Evolutionary conservation across 2,329 filamentous ascomycete genomes (phyloP).

Genomic region (Trichoderma sp.): DNA sequence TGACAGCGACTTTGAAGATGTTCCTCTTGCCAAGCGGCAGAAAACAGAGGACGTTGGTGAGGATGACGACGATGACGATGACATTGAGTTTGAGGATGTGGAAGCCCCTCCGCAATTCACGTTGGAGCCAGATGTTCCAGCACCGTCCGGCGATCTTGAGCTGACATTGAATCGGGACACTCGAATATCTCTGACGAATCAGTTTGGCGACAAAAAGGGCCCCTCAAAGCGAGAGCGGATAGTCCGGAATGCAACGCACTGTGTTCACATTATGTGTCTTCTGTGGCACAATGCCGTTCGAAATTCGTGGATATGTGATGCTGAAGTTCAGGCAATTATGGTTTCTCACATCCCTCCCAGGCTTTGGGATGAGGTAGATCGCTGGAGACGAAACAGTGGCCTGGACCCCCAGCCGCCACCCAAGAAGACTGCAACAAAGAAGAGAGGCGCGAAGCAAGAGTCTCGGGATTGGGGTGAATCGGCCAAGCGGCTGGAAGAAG

Average conservation of each 20-base stretch:
- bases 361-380: conserved; percentile 69
- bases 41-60: conserved; percentile 33
- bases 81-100: conserved; percentile 60
- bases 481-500: conserved; percentile 67
- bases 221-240: conserved; percentile 80
- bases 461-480: conserved; percentile 66
- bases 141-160: conserved; percentile 65
- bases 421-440: conserved; percentile 27
- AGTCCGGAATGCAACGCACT: conserved; percentile 76
- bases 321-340: conserved; percentile 70
- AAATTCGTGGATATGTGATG: conserved; percentile 80
- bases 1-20: conserved; percentile 54
- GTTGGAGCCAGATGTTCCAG: conserved; percentile 43
- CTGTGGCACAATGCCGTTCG: conserved; percentile 86
- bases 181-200: conserved; percentile 58
- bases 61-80: conserved; percentile 33
- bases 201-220: conserved; percentile 70
- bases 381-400: conserved; percentile 68
- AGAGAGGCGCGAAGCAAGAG: conserved; percentile 35
- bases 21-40: conserved; percentile 40
- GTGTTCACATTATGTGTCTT: conserved; percentile 81
- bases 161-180: conserved; percentile 64
- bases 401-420: conserved; percentile 35
- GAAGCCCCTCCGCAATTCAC: conserved; percentile 58
- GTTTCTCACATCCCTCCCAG: conserved; percentile 68